These are phyloP conservation scores for Neurospora sp. DNA, from an alignment of 495 filamentous ascomycete genomes.

Conservation along the genomic window DNA sequence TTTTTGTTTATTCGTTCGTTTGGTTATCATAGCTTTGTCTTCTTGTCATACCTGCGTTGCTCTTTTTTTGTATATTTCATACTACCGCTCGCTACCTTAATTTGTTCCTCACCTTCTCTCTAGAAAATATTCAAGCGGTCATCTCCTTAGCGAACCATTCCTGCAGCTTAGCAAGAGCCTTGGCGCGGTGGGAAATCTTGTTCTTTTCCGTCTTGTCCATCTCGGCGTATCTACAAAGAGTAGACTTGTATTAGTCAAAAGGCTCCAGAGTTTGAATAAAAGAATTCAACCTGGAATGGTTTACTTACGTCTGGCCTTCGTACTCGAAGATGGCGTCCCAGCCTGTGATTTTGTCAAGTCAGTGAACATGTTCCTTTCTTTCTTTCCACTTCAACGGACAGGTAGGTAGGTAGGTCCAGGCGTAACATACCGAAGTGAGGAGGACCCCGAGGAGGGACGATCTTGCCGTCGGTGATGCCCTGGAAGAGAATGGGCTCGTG, in stretches of 20 bases:
- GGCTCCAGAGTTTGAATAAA: neutral
- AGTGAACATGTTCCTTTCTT: neutral
- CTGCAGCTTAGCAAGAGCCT: slow-evolving; percentile 76
- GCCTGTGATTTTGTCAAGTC: slow-evolving; percentile 34
- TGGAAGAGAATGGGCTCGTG: slow-evolving; percentile 84
- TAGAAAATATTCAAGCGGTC: slow-evolving; percentile 8
- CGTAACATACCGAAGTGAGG: slow-evolving; percentile 64
- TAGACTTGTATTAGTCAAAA: neutral
- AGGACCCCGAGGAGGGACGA: slow-evolving; percentile 67
- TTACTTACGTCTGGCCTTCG: slow-evolving; percentile 70
- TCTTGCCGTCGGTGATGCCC: slow-evolving; percentile 65
- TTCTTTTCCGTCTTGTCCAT: slow-evolving; percentile 95
- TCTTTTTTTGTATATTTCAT: neutral
- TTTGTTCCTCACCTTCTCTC: neutral
- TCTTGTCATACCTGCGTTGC: neutral
- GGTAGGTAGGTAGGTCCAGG: neutral
- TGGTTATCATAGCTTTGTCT: neutral
- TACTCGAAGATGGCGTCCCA: slow-evolving; percentile 98
- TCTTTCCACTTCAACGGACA: neutral
- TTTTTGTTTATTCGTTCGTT: neutral
- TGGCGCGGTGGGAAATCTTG: slow-evolving; percentile 78
- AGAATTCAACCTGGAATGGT: neutral
- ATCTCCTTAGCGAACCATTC: slow-evolving; percentile 60
- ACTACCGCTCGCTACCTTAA: neutral
- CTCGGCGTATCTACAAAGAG: slow-evolving; percentile 59